A percentile compares a stretch with the other conserved stretches of the same genome.
These are phyloP conservation scores for Backusella parvicylindrica DNA, from an alignment of 192 early-diverging fungal species.

Conservation along the genomic window DNA sequence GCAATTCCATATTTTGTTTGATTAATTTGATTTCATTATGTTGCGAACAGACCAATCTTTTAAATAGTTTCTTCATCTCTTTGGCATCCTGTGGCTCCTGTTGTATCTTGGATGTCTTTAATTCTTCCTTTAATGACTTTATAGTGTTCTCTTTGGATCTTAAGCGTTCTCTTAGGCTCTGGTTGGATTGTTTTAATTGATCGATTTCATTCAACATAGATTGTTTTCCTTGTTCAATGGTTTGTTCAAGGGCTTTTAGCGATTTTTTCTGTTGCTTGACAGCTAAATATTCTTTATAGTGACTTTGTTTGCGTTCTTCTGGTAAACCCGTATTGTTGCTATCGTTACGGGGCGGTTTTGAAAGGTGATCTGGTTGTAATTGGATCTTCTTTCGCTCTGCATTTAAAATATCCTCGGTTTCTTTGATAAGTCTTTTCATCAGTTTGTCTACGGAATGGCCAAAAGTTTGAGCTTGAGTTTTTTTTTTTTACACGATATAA, in stretches of 20 bases:
- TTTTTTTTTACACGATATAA: too few relatives aligned
- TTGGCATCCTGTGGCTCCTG: not conserved
- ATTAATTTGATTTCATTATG: not conserved
- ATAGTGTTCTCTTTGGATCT: not conserved
- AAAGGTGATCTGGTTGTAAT: not conserved
- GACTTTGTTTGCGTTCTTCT: not conserved
- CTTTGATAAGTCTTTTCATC: not conserved
- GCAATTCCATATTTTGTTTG: not conserved
- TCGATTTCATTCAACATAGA: not conserved
- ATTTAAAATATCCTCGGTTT: not conserved
- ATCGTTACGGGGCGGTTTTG: not conserved
- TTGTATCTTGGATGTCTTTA: not conserved
- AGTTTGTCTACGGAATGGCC: not conserved
- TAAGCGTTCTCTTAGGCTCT: not conserved
- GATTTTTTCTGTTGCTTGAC: not conserved
- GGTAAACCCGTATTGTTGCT: not conserved
- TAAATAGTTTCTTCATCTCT: not conserved
- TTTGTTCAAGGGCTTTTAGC: not conserved
- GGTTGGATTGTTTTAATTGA: not conserved
- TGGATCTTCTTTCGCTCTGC: not conserved
- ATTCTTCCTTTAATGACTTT: not conserved
- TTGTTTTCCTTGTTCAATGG: not conserved
- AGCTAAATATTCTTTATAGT: not conserved
- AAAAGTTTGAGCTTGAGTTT: too few relatives aligned
- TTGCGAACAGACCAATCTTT: not conserved